Base-by-base conservation (phyloP, 2,329 filamentous ascomycete genomes). In the Alternaria triticina region DNA sequence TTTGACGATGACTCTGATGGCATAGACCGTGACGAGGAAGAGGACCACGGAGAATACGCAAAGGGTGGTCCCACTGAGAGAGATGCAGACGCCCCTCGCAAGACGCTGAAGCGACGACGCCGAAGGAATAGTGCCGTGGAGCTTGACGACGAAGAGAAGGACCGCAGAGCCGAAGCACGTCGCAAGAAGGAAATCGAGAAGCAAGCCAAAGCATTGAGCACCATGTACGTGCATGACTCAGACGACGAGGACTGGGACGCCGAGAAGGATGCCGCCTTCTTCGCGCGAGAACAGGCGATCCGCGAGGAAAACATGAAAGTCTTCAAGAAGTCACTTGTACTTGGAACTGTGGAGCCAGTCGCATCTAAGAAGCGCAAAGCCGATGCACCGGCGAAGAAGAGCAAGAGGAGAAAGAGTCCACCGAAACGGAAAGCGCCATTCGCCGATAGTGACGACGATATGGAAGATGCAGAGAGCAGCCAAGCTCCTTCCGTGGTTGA, bases 181-280 rank as follows among this genome's bases (percentile, higher is more conserved):
- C 86, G 88, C 57, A 84, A 89, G 56, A 90, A 88, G 69, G 90
- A 97, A 69, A 82, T 87, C n/a, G 93, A 94, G 73, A 94, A 94
- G 80, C 86, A 89, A 52, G 84, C 85, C 30, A 91, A 91, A 76
- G 91, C 96, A 81, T 98, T 97, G 84, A 96, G 92, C 72, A 89
- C 90, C 23, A 81, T 95, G 43, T 95, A 89, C 72, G 91, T 99
- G 54, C 88, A 91, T 61, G 89, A 90, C 40, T 93, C 91, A 69
- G 96, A 98, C 76, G 96, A 98, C 57, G 94, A 97, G 70, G 94
- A 97, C 68, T 90, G 87, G 66, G 93, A 97, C 73, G 89, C 87
- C 33, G 93, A 94, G 50, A 87, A 88, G 60, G 88, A 92, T 79
- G 83, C 77, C 22, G 88, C 87, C 20, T 97, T 97, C 80, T 97